phyloP scores from a whole-genome alignment of 202 grass and related monocot species.

The Setaria italica region DNA sequence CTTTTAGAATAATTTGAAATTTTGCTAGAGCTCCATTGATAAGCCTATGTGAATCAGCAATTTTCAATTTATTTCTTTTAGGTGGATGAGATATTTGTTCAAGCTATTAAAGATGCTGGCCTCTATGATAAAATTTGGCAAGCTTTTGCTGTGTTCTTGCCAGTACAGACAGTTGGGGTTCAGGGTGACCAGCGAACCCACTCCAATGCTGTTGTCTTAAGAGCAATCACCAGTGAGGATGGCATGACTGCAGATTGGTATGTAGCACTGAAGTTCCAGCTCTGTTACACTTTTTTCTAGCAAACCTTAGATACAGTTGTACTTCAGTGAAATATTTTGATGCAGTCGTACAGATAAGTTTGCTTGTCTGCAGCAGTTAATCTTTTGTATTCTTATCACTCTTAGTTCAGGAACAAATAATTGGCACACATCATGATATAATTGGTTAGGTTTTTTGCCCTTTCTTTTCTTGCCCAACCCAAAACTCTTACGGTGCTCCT shows the following conservation, averaged over 20 bases:
- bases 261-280: constrained; percentile 21
- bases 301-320: background rate
- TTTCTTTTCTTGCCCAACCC: background rate
- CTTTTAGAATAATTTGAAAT: constrained; percentile 19
- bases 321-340: background rate
- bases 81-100: constrained; percentile 98
- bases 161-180: constrained; percentile 88
- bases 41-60: background rate
- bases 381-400: background rate
- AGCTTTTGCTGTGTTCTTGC: constrained; percentile 91
- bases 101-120: constrained; percentile 89
- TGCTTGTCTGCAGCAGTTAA: background rate
- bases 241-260: constrained; percentile 98
- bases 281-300: constrained; percentile 9
- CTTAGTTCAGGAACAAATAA: background rate
- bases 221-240: constrained; percentile 93
- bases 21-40: constrained; percentile 15
- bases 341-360: background rate
- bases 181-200: constrained; percentile 97
- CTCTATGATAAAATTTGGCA: constrained; percentile 95
- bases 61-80: constrained; percentile 37
- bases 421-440: background rate
- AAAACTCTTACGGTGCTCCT: background rate
- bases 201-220: constrained; percentile 68
- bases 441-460: background rate